Percentiles rank a stretch among this genome's conserved stretches.
phyloP scores from a whole-genome alignment of 108 stramenopile genomes.

The Aurantiochytrium sp. region DNA sequence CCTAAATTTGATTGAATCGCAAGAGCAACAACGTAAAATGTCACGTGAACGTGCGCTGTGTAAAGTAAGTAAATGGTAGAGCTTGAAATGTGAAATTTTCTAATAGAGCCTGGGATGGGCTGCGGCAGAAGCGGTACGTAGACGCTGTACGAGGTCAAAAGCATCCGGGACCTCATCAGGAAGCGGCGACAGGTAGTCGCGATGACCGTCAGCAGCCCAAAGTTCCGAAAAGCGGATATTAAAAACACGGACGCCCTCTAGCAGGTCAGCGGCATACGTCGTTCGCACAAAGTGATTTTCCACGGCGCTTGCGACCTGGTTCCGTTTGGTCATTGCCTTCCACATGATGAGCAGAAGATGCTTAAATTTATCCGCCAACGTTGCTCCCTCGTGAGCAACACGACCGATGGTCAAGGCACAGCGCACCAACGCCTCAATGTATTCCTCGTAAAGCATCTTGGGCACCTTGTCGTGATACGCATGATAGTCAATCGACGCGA shows the following conservation, averaged over 20 bases:
- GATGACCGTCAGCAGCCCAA: slow-evolving; percentile 25
- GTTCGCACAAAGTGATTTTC: neutral
- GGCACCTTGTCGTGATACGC: neutral
- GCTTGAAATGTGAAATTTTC: no score
- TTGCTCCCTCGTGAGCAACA: neutral
- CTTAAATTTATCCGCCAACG: neutral
- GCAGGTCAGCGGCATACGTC: slow-evolving; percentile 23
- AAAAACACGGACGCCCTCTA: slow-evolving; percentile 18
- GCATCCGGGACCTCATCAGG: neutral
- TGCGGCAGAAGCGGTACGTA: neutral
- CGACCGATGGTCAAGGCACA: neutral
- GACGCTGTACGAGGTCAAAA: neutral
- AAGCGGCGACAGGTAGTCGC: slow-evolving; percentile 26
- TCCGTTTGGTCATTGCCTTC: neutral
- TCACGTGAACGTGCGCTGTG: no score
- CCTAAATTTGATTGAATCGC: no score
- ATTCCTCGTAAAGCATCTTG: slow-evolving; percentile 25
- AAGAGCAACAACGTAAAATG: no score
- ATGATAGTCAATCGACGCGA: slow-evolving; percentile 27
- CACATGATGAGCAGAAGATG: slow-evolving; percentile 33
- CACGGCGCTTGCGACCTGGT: neutral
- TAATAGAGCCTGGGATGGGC: no score
- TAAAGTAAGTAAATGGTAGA: no score
- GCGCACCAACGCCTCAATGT: slow-evolving; percentile 22
- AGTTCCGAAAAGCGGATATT: slow-evolving; percentile 22